Percentiles rank a stretch among this genome's conserved stretches.
Conservation (phyloP, 331 rosid genomes). For the Acacia concinna region DNA sequence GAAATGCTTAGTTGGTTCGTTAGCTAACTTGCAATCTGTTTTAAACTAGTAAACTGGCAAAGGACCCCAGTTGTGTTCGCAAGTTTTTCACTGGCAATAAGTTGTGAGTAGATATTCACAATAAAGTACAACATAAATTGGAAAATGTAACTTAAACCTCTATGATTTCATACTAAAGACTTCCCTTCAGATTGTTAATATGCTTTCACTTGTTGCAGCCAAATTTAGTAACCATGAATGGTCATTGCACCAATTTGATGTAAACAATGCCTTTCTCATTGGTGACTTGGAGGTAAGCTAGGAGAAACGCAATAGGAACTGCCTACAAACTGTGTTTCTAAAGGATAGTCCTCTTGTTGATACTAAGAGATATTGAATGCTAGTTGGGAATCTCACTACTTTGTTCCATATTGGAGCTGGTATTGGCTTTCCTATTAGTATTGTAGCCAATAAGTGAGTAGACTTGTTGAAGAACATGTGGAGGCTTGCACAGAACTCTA, state of each 20-base stretch:
- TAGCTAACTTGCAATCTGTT: not conserved
- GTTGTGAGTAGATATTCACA: not conserved
- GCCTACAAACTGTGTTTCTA: not conserved
- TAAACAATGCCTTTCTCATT: not conserved
- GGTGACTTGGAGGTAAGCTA: not conserved
- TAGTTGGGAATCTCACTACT: not conserved
- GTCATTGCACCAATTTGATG: not conserved
- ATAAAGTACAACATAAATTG: not conserved
- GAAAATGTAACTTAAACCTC: not conserved
- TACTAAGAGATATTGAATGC: not conserved
- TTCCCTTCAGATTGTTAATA: not conserved
- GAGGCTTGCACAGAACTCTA: not conserved
- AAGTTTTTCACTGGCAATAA: not conserved
- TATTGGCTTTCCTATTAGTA: not conserved
- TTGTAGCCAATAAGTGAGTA: not conserved
- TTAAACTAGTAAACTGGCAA: not conserved
- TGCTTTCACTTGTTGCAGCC: too few species aligned
- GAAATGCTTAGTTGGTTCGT: not conserved
- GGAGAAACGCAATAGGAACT: not conserved
- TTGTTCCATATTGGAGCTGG: not conserved
- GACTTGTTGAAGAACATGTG: not conserved
- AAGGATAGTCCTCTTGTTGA: not conserved
- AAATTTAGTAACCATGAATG: not conserved
- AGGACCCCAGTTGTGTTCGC: not conserved
- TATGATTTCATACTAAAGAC: not conserved